Evolutionary conservation across 2,329 filamentous ascomycete species (phyloP).

Genomic region (Elsinoe australis): DNA sequence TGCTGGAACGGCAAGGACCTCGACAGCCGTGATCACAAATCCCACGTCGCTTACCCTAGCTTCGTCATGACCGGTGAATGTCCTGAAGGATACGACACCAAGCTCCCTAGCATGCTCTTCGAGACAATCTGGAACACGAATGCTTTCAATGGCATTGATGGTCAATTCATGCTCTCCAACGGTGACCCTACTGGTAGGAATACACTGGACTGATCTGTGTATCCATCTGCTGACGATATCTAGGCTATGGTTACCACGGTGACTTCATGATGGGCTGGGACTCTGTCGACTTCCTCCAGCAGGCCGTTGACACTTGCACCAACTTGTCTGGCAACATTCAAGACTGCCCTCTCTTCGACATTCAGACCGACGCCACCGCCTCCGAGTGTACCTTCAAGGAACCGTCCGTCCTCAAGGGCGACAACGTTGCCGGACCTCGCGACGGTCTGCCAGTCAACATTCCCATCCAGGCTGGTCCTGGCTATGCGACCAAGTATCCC

Average conservation of each 20-base stretch:
- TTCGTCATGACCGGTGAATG: conserved; percentile 70
- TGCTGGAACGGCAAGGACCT: conserved; percentile 73
- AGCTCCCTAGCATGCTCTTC: conserved; percentile 69
- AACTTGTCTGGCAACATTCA: conserved; percentile 58
- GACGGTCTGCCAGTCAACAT: conserved; percentile 59
- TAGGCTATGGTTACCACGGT: conserved; percentile 66
- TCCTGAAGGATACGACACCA: conserved; percentile 58
- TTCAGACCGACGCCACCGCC: conserved; percentile 53
- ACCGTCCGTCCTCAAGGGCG: conserved; percentile 48
- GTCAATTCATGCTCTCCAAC: conserved; percentile 68
- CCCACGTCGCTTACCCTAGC: conserved; percentile 70
- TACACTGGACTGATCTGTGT: too few relatives aligned
- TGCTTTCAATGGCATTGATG: conserved; percentile 53
- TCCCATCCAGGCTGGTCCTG: conserved; percentile 41
- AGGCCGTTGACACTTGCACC: conserved; percentile 68
- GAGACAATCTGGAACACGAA: conserved; percentile 78
- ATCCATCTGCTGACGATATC: conserved; percentile 19
- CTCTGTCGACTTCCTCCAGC: conserved; percentile 53
- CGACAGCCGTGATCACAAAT: conserved; percentile 48
- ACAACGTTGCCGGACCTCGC: conserved; percentile 53
- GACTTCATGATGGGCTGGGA: conserved; percentile 81
- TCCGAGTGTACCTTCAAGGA: conserved; percentile 55
- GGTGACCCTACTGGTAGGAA: conserved; percentile 61
- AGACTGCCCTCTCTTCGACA: conserved; percentile 68
- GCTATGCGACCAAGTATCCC: conserved; percentile 33